These are phyloP conservation scores for Starmerella potacharoeniae DNA, from an alignment of 805 yeast genomes.

Conservation along the genomic window DNA sequence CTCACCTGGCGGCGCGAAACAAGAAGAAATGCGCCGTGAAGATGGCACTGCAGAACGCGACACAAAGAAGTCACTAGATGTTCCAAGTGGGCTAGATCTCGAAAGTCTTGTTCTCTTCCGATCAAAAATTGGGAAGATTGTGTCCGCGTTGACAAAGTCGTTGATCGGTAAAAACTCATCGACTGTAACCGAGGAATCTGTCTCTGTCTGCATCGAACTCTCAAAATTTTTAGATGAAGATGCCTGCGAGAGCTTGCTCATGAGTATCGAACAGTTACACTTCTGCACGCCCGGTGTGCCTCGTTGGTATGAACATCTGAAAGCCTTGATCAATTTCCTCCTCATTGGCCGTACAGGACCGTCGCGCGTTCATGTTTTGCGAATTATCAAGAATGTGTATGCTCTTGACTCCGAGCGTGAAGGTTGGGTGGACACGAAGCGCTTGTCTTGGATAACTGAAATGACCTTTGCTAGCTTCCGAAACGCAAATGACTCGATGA, in stretches of 20 bases:
- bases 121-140: background rate
- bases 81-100: background rate
- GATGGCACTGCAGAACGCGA: background rate
- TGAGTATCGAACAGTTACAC: constrained; percentile 38
- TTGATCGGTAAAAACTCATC: constrained; percentile 4
- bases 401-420: constrained; percentile 12
- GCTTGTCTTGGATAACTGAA: constrained; percentile 11
- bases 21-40: background rate
- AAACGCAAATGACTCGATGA: constrained; percentile 10
- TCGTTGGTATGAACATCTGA: constrained; percentile 42
- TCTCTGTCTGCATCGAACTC: constrained; percentile 21
- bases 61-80: background rate
- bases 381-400: constrained; percentile 17
- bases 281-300: constrained; percentile 44
- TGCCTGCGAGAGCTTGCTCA: constrained; percentile 36
- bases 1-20: background rate
- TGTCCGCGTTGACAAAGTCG: background rate
- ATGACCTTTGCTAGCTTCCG: constrained; percentile 10
- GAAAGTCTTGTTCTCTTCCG: background rate
- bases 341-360: constrained; percentile 19
- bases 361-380: constrained; percentile 24
- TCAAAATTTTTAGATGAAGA: constrained; percentile 31
- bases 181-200: constrained; percentile 4
- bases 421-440: constrained; percentile 13
- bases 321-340: constrained; percentile 38